Evolutionary conservation across 805 yeast genomes (phyloP), one percentile per base, ranked within the genome.

Genomic region (Suhomyces canberraensis): DNA sequence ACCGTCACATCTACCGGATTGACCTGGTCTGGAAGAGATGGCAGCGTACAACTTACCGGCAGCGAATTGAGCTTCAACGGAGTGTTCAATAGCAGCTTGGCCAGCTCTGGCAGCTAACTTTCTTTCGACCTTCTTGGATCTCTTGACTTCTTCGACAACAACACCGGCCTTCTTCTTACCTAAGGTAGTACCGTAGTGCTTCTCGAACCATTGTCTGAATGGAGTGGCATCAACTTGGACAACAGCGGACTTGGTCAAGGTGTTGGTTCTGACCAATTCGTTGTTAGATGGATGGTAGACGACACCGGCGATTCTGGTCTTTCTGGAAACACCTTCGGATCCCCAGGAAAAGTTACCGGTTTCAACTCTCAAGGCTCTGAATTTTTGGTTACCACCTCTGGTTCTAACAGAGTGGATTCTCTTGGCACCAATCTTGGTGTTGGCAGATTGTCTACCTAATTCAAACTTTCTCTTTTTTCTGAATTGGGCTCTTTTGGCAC

Each of bases 391-490:
- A 75, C 98, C 98, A 78, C 98, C 98, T 79, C 98, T 90, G 71
- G 96, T 88, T 82, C 98, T 95, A 66, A 93, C 97, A 59, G 95
- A 61, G 83, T 93, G 98, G 68, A 93, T 90, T 80, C 98, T 88
- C 87, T 93, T 93, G 61, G 95, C 73, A 69, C 98, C 98, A 65
- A 93, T 90, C 81, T 88, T 90, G 78, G 98, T 91, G 90, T 85
- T 89, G 69, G 98, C 95, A 64, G 96, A 82, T 81, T 93, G 98
- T 79, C 98, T 93, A 64, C 98, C 98, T 73, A 86, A 83, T 79
- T 91, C 98, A 71, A 93, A 91, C 95, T 91, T 93, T 83, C 98
- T 82, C 96, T 91, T 91, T 91, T 91, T 91, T 88, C 98, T 91
- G 95, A 83, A 87, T 77, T 89, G 95, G 75, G 98, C 98, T 78